A percentile compares a stretch with the other conserved stretches of the same genome.
Conservation (phyloP, 345 rosid species). For the Corchorus olitorius region DNA sequence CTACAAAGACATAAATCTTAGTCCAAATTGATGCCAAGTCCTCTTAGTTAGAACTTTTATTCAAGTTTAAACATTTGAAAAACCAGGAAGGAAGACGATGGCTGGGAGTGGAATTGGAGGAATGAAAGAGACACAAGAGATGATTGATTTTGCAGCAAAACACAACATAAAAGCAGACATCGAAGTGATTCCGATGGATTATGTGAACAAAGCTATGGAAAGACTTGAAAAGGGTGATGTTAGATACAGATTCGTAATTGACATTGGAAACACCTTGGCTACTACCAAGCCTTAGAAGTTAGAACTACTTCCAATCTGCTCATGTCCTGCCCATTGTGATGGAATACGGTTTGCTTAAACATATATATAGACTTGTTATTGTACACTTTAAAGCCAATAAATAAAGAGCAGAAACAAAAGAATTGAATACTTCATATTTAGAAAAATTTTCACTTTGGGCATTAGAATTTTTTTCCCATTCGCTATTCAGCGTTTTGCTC, state of each 20-base stretch:
- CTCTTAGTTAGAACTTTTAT: too few species aligned
- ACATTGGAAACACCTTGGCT: constrained; percentile 47
- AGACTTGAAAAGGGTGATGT: constrained; percentile 46
- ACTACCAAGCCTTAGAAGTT: constrained; percentile 19
- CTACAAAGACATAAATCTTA: background rate
- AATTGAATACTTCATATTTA: background rate
- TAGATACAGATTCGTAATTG: constrained; percentile 61
- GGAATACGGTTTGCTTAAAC: background rate
- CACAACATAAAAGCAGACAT: constrained; percentile 50
- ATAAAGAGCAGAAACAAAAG: background rate
- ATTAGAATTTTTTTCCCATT: too few species aligned
- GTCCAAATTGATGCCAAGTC: too few species aligned
- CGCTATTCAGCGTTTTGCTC: too few species aligned
- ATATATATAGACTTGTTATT: background rate
- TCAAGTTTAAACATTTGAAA: too few species aligned
- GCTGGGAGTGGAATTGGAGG: constrained; percentile 54
- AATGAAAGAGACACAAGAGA: constrained; percentile 62
- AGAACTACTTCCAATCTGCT: background rate
- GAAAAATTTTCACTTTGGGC: background rate
- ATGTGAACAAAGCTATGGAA: constrained; percentile 58
- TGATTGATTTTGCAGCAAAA: constrained; percentile 52
- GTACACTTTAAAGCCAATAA: background rate
- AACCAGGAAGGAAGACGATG: constrained; percentile 45
- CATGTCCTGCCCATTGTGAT: background rate
- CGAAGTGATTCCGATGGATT: constrained; percentile 50